Evolutionary conservation across 306 rosid species (phyloP), one percentile per base, ranked within the genome.

Genomic region (Rosa rugosa): DNA sequence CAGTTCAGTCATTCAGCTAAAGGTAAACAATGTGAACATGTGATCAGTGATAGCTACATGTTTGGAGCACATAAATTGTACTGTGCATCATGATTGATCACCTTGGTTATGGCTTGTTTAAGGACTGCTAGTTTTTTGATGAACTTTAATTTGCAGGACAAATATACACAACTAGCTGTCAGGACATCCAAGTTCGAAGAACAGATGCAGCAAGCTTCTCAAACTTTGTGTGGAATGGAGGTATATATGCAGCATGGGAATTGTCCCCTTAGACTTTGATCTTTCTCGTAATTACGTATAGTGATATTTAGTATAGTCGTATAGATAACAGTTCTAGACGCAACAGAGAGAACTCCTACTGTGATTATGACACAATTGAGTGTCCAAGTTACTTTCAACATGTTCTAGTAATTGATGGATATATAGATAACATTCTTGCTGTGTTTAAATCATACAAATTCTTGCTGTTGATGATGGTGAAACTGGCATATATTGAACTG

Each of bases 131-230:
- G 49, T 18, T 38, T 42, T 18, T 66, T 66, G 6, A 40, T 67
- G 71, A 18, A 66, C 7, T 66, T n/a, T 66, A 18, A 38, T 38
- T 5, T 67, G 65, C 90, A 94, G 99, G 91, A 82, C 63, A 80
- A 78, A 59, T 85, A 85, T 82, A 53, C 31, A 45, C 92, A 87
- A 11, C 73, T 89, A 84, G 51, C 76, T 38, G 71, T 74, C 31
- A 87, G 82, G 80, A 89, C 88, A 75, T 82, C 87, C 12, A 91
- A 77, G 76, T 63, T 87, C 53, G 97, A 93, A 78, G 88, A 88
- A 80, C 89, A 88, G 13, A 81, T 93, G 23, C 73, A 76, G 84
- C 89, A 89, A 75, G 83, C 88, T 83, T 80, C 88, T 50, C 64
- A 77, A 5, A 68, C 75, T 64, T 83, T 95, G 83, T 78, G 71